Evolutionary conservation across 345 rosid species (phyloP), one percentile per base, ranked within the genome.

Genomic region (Euphorbia peplus): DNA sequence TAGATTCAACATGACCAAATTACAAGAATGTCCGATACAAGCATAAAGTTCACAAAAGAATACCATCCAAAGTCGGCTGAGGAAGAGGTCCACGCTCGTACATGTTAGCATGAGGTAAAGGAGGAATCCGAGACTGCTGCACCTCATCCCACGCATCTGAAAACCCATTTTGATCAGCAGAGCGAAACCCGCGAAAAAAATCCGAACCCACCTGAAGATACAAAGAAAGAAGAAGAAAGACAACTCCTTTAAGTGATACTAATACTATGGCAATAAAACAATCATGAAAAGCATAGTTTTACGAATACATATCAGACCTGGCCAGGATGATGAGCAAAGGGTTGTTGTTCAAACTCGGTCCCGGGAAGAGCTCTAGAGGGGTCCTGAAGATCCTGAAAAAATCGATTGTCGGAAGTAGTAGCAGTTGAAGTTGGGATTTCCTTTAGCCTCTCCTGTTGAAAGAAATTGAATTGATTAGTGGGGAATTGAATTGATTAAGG

Each of bases 71-170:
- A 32, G 86, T 75, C 50, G 88, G 90, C 47, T 83, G 97, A 70
- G 81, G 64, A 21, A 74, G 86, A 61, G 75, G 71, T 25, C 83
- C 75, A 26, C 69, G 57, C 68, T 80, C 80, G 79, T 76, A 69
- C 30, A 83, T 48, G 32, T 71, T 80, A 51, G 75, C 82, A 64
- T 69, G 70, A 22, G 51, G 67, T 41, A 35, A 70, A 53, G 52
- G 71, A 30, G 62, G 60, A 11, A 37, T 54, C 37, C 35, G 57
- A 58, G 79, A 83, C 9, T 67, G 80, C 65, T 88, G 90, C 30
- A 90, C 80, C 72, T 95, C 98, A 67, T 92, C 87, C 99, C 99
- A 95, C 9, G 86, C 98, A 54, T 83, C 86, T 28, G 83, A 71
- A 11, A 95, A 37, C 60, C 90, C 92, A 87, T 83, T 85, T 63